phyloP scores from a whole-genome alignment of 225 moss, liverwort and hornwort species.

The Physcomitrellopsis africana region DNA sequence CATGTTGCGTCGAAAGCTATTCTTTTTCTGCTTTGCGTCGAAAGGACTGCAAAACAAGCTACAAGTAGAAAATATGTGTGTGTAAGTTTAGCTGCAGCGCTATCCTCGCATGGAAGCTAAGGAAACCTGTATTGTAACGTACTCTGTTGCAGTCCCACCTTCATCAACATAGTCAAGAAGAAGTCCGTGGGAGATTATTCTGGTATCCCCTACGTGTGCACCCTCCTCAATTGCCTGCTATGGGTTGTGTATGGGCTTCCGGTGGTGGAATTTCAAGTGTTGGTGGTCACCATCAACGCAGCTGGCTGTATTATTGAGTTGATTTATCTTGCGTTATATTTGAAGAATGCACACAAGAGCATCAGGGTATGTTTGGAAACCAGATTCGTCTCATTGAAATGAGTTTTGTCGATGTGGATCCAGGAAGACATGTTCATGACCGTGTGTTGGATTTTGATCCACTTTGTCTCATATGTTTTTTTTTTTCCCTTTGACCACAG shows the following conservation, averaged over 20 bases:
- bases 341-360: slow-evolving; percentile 39
- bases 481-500: slow-evolving; percentile 29
- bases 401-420: background rate
- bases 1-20: too few relatives aligned
- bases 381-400: background rate
- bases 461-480: background rate
- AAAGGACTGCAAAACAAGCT: too few relatives aligned
- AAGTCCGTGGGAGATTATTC: slow-evolving; percentile 61
- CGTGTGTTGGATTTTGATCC: background rate
- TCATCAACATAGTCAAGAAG: slow-evolving; percentile 47
- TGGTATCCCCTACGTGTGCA: slow-evolving; percentile 65
- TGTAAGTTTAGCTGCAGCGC: too few relatives aligned
- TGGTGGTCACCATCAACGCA: slow-evolving; percentile 64
- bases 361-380: slow-evolving; percentile 38
- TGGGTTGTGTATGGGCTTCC: slow-evolving; percentile 70
- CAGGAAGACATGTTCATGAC: background rate
- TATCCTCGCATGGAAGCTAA: background rate
- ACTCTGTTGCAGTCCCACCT: slow-evolving; percentile 51
- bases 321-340: slow-evolving; percentile 47
- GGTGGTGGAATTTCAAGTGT: slow-evolving; percentile 53
- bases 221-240: slow-evolving; percentile 68
- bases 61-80: too few relatives aligned
- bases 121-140: background rate
- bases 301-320: slow-evolving; percentile 52
- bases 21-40: too few relatives aligned